A percentile compares a stretch with the other conserved stretches of the same genome.
phyloP scores from a whole-genome alignment of 345 rosid genomes.

The Turritis glabra region DNA sequence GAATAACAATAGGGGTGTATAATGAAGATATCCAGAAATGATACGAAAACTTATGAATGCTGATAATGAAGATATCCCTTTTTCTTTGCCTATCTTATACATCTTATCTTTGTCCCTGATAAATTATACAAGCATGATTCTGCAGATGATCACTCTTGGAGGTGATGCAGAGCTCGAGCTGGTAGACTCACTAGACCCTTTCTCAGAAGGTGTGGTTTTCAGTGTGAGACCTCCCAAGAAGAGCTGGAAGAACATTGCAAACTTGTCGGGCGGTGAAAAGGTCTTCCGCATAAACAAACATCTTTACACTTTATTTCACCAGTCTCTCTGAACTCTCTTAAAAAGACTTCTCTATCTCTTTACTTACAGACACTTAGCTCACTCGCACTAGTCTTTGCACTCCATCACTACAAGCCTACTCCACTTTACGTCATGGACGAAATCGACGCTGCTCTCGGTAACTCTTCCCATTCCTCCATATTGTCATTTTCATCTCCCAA shows the following conservation, averaged over 20 bases:
- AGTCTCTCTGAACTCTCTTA: neutral
- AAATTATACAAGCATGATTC: slow-evolving; percentile 9
- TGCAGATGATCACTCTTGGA: slow-evolving; percentile 96
- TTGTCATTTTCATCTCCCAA: neutral
- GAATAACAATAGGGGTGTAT: slow-evolving; percentile 3
- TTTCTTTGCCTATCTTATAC: neutral
- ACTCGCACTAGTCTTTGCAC: slow-evolving; percentile 93
- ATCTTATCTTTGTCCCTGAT: neutral
- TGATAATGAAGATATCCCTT: neutral
- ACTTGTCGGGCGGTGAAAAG: slow-evolving; percentile 98
- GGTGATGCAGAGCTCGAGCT: slow-evolving; percentile 99
- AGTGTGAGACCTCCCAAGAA: slow-evolving; percentile 98
- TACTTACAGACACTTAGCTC: slow-evolving; percentile 89
- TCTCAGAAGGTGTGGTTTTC: slow-evolving; percentile 98
- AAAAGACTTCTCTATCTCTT: neutral
- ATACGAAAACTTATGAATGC: neutral
- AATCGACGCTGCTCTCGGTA: slow-evolving; percentile 97
- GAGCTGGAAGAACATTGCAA: slow-evolving; percentile 98
- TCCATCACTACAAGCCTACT: slow-evolving; percentile 99
- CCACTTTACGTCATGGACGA: slow-evolving; percentile 99
- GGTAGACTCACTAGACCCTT: slow-evolving; percentile 96
- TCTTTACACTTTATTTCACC: neutral
- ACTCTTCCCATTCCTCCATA: slow-evolving; percentile 2
- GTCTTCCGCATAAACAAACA: slow-evolving; percentile 34
- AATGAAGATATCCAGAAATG: neutral